A percentile compares a stretch with the other conserved stretches of the same genome.
Conservation (phyloP, 371 early-diverging fungal species). For the Blakeslea trispora region DNA sequence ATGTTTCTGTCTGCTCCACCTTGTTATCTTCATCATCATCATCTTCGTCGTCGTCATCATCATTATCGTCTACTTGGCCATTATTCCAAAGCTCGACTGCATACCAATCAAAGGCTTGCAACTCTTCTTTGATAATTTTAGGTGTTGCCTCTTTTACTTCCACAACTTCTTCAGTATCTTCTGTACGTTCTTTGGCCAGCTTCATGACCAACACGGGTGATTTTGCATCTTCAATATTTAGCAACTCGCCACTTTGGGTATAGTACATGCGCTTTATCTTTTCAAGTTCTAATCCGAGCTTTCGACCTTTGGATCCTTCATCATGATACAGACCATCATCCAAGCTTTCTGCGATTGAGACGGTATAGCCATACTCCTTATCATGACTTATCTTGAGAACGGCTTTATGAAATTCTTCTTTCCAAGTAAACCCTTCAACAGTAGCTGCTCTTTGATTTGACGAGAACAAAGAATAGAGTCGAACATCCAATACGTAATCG, state of each 20-base stretch:
- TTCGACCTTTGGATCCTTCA: constrained; percentile 33
- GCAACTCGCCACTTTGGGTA: constrained; percentile 66
- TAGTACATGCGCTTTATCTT: constrained; percentile 64
- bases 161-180: constrained; percentile 4
- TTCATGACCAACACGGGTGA: constrained; percentile 73
- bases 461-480: constrained; percentile 67
- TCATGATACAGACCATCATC: constrained; percentile 80
- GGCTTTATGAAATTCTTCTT: constrained; percentile 66
- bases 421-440: constrained; percentile 72
- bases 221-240: constrained; percentile 72
- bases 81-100: constrained; percentile 41
- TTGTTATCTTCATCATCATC: constrained; percentile 23
- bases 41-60: constrained; percentile 21
- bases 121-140: constrained; percentile 35
- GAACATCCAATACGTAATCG: constrained; percentile 42
- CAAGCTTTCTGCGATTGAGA: constrained; percentile 59
- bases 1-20: constrained; percentile 7
- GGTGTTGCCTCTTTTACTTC: constrained; percentile 29
- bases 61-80: constrained; percentile 11
- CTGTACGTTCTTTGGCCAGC: constrained; percentile 30
- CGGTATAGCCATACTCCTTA: constrained; percentile 37
- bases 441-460: constrained; percentile 57
- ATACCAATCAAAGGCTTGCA: constrained; percentile 42
- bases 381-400: constrained; percentile 6
- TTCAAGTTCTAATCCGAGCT: constrained; percentile 29